Base-by-base conservation (phyloP, 805 yeast genomes). In the Soucietia sequanensis region DNA sequence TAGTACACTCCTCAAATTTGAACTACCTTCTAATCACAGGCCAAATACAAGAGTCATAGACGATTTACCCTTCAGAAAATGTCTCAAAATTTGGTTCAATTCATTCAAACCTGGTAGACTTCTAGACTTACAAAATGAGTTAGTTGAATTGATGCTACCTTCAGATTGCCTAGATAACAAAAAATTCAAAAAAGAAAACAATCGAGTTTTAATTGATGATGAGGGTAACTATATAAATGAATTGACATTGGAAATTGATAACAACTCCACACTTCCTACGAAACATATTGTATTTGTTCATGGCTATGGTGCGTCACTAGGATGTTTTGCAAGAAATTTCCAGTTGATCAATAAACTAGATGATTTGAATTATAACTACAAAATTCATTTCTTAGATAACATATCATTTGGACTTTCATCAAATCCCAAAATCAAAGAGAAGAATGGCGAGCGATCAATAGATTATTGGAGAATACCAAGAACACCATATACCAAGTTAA, bases 221-320 rank as follows among this genome's bases (percentile, higher is more conserved):
- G 39, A 41, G 5, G 30, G 33, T 5, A 59, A 65, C 37, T 38
- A 42, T 35, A 58, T 68, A 24, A 68, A 65, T 37, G 69, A 66
- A 39, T 44, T 68, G 13, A 44, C 50, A 13, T 56, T 67, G 24
- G 53, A 52, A 20, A 47, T 68, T 14, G 41, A 39, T 14, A 61
- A 66, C 35, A 42, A 50, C 34, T 41, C 54, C 4, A 23, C 23
- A 1, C 43, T 37, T 8, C 46, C 49, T 7, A 51, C 59, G 1
- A 72, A 60, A 38, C 63, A 75, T 48, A 41, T 76, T 15, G 81
- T 75, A 3, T 68, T 76, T 57, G 37, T 76, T 14, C 82, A 76
- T 46, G 82, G 82, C 0, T 76, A 72, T 51, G 81, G 78, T 0
- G 79, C 81, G 1, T 65, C 78, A 0, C 51, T 65, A 12, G 80